Base-by-base conservation (phyloP, 2,329 filamentous ascomycete genomes). In the Venturia pyrina region DNA sequence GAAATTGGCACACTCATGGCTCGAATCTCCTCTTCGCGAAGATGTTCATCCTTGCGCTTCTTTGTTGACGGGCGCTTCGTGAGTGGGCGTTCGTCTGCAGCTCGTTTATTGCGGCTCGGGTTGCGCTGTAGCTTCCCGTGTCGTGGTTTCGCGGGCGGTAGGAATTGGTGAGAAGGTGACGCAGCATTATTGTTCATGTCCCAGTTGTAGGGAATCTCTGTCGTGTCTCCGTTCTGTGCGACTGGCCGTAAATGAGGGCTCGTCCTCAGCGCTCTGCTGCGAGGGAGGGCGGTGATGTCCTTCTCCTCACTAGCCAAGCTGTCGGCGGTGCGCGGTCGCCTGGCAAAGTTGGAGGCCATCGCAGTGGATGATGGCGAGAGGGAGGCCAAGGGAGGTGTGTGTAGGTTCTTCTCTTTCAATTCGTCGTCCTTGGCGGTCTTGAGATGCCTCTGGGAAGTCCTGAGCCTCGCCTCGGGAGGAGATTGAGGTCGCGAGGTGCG, bases 11-110 rank as follows among this genome's bases (percentile, higher is more conserved):
- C 85, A 72, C 86, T 89, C 89, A 97, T 90, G 65, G 90, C 87
- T 73, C 88, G 90, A 73, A 97, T 92, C 77, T 96, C 91, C 68
- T 90, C 90, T 76, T 96, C 93, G 66, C 93, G 85, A 67, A 89
- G 83, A 73, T 86, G 85, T 68, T 96, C 90, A 70, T 88, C 87
- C 71, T 88, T 87, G 71, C 88, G 85, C 77, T 90, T 75, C 70
- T 77, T 96, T 79, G 86, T 92, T 50, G 89, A 89, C 72, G 87
- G 91, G 68, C 88, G 87, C 67, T 87, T 85, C 63, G 85, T 77
- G 37, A 88, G 77, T 32, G 80, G 75, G 6, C 79, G 79, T 63
- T 87, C 84, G 19, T 50, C 34, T 66, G 82, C 81, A 68, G 81
- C 81, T 70, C 85, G 84, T 74, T 88, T 90, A 70, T 81, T 82